These are phyloP conservation scores for Tricholoma sp. DNA, from an alignment of 768 basidiomycete genomes.

Conservation along the genomic window DNA sequence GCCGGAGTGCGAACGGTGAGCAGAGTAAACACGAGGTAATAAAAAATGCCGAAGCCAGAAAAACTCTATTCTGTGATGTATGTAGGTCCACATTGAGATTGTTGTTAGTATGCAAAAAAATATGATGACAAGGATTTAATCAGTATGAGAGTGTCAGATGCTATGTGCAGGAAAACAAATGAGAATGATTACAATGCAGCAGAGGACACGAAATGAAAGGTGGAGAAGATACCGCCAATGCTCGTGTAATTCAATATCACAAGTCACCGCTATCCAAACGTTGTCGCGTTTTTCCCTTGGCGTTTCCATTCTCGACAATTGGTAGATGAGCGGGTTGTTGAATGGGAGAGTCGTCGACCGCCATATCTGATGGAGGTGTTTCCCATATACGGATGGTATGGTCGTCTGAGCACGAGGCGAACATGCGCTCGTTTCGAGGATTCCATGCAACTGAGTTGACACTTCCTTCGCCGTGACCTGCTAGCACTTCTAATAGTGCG, in stretches of 20 bases:
- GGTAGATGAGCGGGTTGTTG: constrained; percentile 15
- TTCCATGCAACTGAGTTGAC: constrained; percentile 99
- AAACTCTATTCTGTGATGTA: constrained; percentile 19
- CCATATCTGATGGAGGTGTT: constrained; percentile 30
- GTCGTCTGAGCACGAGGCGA: constrained; percentile 96
- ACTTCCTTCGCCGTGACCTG: constrained; percentile 83
- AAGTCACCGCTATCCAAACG: constrained; percentile 31
- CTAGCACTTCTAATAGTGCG: constrained; percentile 76
- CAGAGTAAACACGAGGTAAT: neutral
- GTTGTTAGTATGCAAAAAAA: constrained; percentile 27
- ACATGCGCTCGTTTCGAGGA: constrained; percentile 82
- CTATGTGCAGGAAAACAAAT: constrained; percentile 12
- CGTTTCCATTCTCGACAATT: constrained; percentile 43
- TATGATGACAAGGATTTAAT: constrained; percentile 11
- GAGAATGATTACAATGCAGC: constrained; percentile 12
- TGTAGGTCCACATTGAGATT: constrained; percentile 18
- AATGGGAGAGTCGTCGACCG: constrained; percentile 13
- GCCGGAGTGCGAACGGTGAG: too few relatives aligned
- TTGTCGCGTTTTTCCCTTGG: constrained; percentile 59
- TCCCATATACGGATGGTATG: constrained; percentile 90
- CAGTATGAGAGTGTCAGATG: constrained; percentile 14
- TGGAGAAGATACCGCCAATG: neutral
- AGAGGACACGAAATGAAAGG: neutral
- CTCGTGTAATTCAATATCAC: constrained; percentile 4
- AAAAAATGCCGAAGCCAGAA: neutral